Conservation (phyloP, 495 filamentous ascomycete species). For the Penicillium flavigenum region DNA sequence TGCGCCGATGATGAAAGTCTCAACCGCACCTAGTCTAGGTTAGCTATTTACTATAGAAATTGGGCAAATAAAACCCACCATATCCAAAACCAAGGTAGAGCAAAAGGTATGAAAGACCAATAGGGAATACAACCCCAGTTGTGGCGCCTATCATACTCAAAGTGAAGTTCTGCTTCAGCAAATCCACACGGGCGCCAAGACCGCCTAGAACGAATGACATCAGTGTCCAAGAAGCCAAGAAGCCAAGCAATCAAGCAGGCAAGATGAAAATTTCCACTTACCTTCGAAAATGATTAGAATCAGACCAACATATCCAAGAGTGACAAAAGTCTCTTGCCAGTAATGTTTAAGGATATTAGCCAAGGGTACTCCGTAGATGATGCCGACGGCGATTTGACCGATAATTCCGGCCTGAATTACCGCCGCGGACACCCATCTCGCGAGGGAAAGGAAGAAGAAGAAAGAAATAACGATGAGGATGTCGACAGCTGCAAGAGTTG, state of each 20-base stretch:
- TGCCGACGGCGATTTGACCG: conserved; percentile 37
- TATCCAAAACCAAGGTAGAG: conserved; percentile 35
- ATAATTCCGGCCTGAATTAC: conserved; percentile 35
- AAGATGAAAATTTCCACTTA: conserved; percentile 12
- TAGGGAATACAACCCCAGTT: conserved; percentile 36
- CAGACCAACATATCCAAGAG: conserved; percentile 38
- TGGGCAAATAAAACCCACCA: conserved; percentile 16
- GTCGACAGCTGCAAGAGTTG: conserved; percentile 24
- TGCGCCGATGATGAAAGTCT: conserved; percentile 39
- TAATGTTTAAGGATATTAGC: conserved; percentile 33
- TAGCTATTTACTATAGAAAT: conserved; percentile 1
- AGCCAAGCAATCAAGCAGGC: conserved; percentile 5
- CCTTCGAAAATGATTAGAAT: conserved; percentile 41
- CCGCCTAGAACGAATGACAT: conserved; percentile 31
- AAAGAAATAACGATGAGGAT: conserved; percentile 37
- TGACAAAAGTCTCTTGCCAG: conserved; percentile 36
- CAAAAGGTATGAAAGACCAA: conserved; percentile 34
- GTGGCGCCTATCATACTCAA: conserved; percentile 33
- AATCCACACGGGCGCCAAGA: conserved; percentile 32
- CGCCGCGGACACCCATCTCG: conserved; percentile 34
- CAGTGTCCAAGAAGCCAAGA: neutral
- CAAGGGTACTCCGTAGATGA: conserved; percentile 36
- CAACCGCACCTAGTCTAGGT: conserved; percentile 28
- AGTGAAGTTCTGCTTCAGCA: conserved; percentile 35
- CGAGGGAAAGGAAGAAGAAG: conserved; percentile 37